Percentiles rank a stretch among this genome's conserved stretches.
Evolutionary conservation across 2,329 filamentous ascomycete species (phyloP).

Genomic region (Parascedosporium putredinis): DNA sequence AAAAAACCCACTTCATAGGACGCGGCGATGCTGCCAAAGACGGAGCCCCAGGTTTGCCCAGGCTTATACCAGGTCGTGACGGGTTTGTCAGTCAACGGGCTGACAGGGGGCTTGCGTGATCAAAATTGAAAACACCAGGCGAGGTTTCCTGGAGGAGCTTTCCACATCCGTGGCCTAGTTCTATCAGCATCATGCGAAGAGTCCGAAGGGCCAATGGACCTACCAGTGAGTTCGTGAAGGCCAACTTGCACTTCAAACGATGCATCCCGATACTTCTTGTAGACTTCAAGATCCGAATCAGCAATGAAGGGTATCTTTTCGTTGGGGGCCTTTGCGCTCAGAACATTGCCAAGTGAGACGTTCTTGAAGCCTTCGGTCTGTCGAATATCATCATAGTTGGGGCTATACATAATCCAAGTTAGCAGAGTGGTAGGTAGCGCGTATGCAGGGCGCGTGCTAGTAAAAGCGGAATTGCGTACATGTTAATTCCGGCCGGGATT

Average conservation of each 20-base stretch:
- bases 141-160: slow-evolving; percentile 87
- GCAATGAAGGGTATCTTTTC: slow-evolving; percentile 88
- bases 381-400: slow-evolving; percentile 66
- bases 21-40: slow-evolving; percentile 79
- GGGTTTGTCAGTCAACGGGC: slow-evolving; percentile 64
- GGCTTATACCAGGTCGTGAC: slow-evolving; percentile 86
- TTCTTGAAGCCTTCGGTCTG: slow-evolving; percentile 87
- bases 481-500: slow-evolving; percentile 59
- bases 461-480: slow-evolving; percentile 23
- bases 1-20: slow-evolving; percentile 63
- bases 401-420: slow-evolving; percentile 20
- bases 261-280: slow-evolving; percentile 70
- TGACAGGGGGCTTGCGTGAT: slow-evolving; percentile 72
- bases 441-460: not conserved
- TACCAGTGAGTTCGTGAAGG: slow-evolving; percentile 69
- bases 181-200: slow-evolving; percentile 11
- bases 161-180: slow-evolving; percentile 71
- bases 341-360: slow-evolving; percentile 83
- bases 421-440: slow-evolving; percentile 10
- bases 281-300: slow-evolving; percentile 65
- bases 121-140: slow-evolving; percentile 78
- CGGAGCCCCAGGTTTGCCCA: slow-evolving; percentile 87
- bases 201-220: slow-evolving; percentile 5
- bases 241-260: slow-evolving; percentile 95
- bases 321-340: slow-evolving; percentile 82